Evolutionary conservation across 495 filamentous ascomycete genomes (phyloP), one percentile per base, ranked within the genome.

Genomic region (Talaromyces thailandensis): DNA sequence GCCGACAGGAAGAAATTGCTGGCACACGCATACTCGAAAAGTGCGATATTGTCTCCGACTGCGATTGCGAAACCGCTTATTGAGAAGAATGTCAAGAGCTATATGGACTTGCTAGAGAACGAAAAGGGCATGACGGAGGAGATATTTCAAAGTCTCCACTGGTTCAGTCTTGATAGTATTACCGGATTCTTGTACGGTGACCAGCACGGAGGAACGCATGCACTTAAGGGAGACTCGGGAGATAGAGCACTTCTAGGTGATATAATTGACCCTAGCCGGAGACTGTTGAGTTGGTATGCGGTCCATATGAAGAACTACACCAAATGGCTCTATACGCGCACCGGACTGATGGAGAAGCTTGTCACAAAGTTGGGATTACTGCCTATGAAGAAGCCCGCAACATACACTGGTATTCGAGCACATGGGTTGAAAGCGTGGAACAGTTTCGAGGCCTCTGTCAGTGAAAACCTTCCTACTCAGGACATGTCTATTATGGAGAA

Each of bases 161-260:
- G 70, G 56, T 79, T 73, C 53, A 71, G 72, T 29, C 61, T 79
- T 23, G 75, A 79, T 58, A 73, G 56, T 29, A 76, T 79, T 35
- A 76, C 76, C 7, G 29, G 66, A 2, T 73, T 74, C 43, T 56
- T 74, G 9, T 76, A 73, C 28, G 75, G 75, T 7, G 51, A 62
- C 2, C 43, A 21, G 18, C 63, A 43, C 35, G 68, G 69, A 0
- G 66, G 58, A 3, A 73, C 74, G 0, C 32, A 65, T 21, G 67
- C 67, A 48, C 53, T 75, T 5, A 61, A 61, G 3, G 67, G 70
- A 0, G 28, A 55, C 1, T 21, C 51, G 1, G 29, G 40, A n/a
- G 69, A 78, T 58, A 56, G 71, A 6, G 64, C 43, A 16, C 63
- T 78, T 7, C 50, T 78, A 2, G 45, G 56, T 29, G 75, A 78